Conservation (phyloP, 108 stramenopile species). For the Skeletonema costatum region DNA sequence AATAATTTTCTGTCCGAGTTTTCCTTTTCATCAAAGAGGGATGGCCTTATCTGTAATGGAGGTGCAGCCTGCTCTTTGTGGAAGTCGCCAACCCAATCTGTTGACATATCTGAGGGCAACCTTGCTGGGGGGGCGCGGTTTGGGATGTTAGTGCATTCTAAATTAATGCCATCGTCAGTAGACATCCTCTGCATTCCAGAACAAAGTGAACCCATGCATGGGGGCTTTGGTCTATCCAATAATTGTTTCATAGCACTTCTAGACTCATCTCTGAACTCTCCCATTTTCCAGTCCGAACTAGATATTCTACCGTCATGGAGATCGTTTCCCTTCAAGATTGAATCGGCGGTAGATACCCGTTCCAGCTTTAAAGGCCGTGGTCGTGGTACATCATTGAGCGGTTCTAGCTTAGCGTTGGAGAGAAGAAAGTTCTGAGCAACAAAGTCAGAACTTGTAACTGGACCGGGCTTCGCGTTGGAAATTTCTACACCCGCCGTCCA, state of each 20-base stretch:
- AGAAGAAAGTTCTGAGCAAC: conserved; percentile 12
- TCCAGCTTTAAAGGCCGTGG: neutral
- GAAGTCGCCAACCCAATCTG: conserved; percentile 39
- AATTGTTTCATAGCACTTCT: neutral
- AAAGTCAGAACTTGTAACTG: conserved; percentile 9
- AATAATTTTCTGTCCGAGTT: neutral
- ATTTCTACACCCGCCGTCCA: conserved; percentile 1
- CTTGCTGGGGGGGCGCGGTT: neutral
- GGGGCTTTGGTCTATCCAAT: neutral
- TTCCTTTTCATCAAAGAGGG: conserved; percentile 8
- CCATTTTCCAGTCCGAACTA: neutral
- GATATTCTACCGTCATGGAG: neutral
- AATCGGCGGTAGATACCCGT: neutral
- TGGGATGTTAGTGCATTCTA: neutral
- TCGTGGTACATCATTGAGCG: neutral
- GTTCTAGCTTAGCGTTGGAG: neutral
- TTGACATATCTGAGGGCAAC: conserved; percentile 6
- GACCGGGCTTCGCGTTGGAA: neutral
- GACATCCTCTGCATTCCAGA: conserved; percentile 8
- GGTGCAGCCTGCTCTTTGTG: neutral
- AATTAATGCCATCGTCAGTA: conserved; percentile 25
- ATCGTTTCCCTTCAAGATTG: neutral
- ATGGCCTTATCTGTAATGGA: conserved; percentile 5
- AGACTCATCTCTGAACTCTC: neutral
- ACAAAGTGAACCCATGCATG: neutral